These are phyloP conservation scores for Fusarium transvaalense DNA, from an alignment of 2,329 filamentous ascomycete species.

Conservation along the genomic window DNA sequence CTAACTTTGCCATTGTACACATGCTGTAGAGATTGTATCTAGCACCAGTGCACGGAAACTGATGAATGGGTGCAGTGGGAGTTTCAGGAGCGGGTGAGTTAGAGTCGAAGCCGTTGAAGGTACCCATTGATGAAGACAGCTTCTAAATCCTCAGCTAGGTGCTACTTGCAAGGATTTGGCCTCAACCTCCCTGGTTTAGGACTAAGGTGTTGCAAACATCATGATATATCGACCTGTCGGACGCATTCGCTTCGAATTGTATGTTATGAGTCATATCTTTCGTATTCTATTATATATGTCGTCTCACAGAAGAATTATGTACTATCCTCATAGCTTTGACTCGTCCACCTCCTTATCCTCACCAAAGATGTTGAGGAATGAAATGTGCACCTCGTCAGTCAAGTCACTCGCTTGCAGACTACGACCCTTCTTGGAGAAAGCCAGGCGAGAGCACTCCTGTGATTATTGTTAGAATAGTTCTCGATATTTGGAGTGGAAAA, in stretches of 20 bases:
- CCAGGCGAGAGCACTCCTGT: slow-evolving; percentile 84
- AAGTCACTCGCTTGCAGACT: slow-evolving; percentile 93
- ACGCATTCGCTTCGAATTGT: no score
- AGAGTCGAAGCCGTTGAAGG: no score
- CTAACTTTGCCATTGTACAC: background rate
- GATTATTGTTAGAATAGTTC: slow-evolving; percentile 26
- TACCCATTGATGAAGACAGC: no score
- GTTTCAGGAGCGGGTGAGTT: no score
- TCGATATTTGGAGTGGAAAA: background rate
- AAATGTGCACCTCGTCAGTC: slow-evolving; percentile 87
- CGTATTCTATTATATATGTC: background rate
- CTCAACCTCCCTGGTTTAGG: no score
- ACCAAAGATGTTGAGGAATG: slow-evolving; percentile 85
- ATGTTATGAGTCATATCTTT: background rate
- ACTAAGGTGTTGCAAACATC: no score
- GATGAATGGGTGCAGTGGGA: no score
- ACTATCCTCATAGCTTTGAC: slow-evolving; percentile 51
- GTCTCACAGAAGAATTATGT: background rate
- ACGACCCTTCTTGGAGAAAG: slow-evolving; percentile 86
- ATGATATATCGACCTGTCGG: no score
- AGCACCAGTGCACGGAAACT: no score
- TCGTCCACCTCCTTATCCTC: slow-evolving; percentile 59
- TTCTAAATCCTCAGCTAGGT: no score
- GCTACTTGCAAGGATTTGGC: no score
- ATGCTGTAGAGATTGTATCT: background rate